These are phyloP conservation scores for Phytopythium aichiense DNA, from an alignment of 352 stramenopile genomes.

Conservation along the genomic window DNA sequence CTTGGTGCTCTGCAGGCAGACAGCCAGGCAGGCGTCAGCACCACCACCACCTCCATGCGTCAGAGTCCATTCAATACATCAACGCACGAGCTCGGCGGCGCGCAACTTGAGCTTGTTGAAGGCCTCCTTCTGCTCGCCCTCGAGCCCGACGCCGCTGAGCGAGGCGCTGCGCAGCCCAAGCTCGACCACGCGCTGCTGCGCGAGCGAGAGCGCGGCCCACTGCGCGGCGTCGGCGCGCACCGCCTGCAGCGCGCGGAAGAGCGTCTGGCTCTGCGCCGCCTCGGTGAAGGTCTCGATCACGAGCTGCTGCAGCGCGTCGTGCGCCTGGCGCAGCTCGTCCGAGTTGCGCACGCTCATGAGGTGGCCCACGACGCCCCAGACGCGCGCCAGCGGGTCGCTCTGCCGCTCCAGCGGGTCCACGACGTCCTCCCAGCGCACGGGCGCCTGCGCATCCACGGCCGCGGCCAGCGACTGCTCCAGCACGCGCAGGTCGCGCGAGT, in stretches of 20 bases:
- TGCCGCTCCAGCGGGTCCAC: slow-evolving; percentile 92
- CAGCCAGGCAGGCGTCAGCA: not conserved
- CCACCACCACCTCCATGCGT: not conserved
- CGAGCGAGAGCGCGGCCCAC: slow-evolving; percentile 47
- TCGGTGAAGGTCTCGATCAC: slow-evolving; percentile 93
- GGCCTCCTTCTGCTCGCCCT: slow-evolving; percentile 85
- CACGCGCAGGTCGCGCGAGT: slow-evolving; percentile 40
- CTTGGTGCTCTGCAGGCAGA: slow-evolving; percentile 74
- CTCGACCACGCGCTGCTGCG: slow-evolving; percentile 89
- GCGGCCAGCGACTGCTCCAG: slow-evolving; percentile 36
- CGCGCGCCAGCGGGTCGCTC: slow-evolving; percentile 88
- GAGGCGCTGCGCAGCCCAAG: slow-evolving; percentile 85
- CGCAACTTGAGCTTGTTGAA: slow-evolving; percentile 97
- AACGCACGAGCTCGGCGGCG: slow-evolving; percentile 82
- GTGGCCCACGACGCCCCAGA: slow-evolving; percentile 95
- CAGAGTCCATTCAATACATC: not conserved
- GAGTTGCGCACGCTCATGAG: slow-evolving; percentile 97
- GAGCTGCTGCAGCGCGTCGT: slow-evolving; percentile 91
- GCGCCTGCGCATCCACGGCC: slow-evolving; percentile 1
- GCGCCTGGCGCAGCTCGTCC: slow-evolving; percentile 90
- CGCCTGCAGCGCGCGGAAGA: slow-evolving; percentile 89
- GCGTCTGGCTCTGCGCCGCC: slow-evolving; percentile 88
- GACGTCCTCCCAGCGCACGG: slow-evolving; percentile 79
- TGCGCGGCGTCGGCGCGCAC: slow-evolving; percentile 61
- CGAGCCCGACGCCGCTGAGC: slow-evolving; percentile 92